phyloP scores from a whole-genome alignment of 805 yeast species.

The Barnettozyma botsteinii region DNA sequence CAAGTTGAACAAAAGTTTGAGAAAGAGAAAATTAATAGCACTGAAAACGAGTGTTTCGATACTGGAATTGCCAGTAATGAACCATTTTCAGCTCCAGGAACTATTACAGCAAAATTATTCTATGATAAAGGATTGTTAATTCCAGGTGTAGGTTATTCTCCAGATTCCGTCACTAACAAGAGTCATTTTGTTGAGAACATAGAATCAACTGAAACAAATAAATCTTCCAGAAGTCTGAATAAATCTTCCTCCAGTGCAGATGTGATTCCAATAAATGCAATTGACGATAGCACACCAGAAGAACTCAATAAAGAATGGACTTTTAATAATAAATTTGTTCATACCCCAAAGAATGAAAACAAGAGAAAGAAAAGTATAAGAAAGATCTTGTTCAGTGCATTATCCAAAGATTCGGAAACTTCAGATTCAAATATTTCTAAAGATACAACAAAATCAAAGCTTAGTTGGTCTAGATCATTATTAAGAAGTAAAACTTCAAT shows the following conservation, averaged over 20 bases:
- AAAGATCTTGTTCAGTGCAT: conserved; percentile 15
- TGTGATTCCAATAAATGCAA: not conserved
- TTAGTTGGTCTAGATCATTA: conserved; percentile 15
- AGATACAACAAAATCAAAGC: not conserved
- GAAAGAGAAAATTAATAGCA: not conserved
- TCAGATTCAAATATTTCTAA: not conserved
- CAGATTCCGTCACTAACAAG: not conserved
- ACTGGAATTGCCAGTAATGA: not conserved
- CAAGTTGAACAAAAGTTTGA: not conserved
- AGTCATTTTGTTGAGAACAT: conserved; percentile 1
- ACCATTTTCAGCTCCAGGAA: conserved; percentile 11
- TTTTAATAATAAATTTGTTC: conserved; percentile 13
- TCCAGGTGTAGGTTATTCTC: conserved; percentile 5
- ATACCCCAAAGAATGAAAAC: conserved; percentile 3
- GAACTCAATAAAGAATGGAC: conserved; percentile 6
- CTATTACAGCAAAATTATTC: conserved; percentile 13
- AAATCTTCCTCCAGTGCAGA: not conserved
- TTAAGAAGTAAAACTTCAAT: conserved; percentile 1
- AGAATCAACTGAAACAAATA: not conserved
- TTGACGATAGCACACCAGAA: not conserved
- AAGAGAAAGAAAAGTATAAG: conserved; percentile 14
- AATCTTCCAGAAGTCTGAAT: not conserved
- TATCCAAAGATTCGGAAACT: conserved; percentile 6
- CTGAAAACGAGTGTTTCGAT: not conserved
- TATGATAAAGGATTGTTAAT: conserved; percentile 1